These are phyloP conservation scores for Coprinopsis marcescibilis DNA, from an alignment of 768 basidiomycete genomes.

Conservation along the genomic window DNA sequence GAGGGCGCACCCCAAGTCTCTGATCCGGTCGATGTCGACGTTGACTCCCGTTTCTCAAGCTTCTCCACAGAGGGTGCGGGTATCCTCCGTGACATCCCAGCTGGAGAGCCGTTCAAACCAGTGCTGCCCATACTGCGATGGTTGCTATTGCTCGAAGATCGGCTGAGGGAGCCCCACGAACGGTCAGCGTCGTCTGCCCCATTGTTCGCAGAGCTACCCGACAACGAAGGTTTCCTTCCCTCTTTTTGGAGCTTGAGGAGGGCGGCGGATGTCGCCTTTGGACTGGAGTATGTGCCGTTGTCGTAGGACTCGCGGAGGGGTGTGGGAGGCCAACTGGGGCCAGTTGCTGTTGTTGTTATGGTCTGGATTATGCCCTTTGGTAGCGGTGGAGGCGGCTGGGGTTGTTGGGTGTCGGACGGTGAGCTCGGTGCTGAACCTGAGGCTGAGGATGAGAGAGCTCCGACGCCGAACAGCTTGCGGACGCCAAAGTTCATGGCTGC, in stretches of 20 bases:
- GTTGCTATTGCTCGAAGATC: too few relatives aligned
- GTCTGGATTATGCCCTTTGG: constrained; percentile 29
- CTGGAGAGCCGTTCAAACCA: too few relatives aligned
- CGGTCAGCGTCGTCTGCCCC: too few relatives aligned
- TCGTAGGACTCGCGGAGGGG: too few relatives aligned
- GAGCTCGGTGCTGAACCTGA: constrained; percentile 12
- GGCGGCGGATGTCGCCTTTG: constrained; percentile 34
- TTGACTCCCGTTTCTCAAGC: too few relatives aligned
- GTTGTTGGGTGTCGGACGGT: constrained; percentile 22
- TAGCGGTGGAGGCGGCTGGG: constrained; percentile 42
- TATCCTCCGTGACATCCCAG: too few relatives aligned
- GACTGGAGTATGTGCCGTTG: constrained; percentile 14
- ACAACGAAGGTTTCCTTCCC: too few relatives aligned
- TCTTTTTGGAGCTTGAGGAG: constrained; percentile 53
- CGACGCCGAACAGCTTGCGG: constrained; percentile 54
- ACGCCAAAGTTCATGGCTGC: constrained; percentile 64
- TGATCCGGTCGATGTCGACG: constrained; percentile 28
- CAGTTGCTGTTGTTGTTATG: background rate
- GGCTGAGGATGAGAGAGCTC: too few relatives aligned
- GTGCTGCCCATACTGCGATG: too few relatives aligned
- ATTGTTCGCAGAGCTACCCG: too few relatives aligned
- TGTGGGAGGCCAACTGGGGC: background rate
- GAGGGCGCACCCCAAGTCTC: too few relatives aligned
- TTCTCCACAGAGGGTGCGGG: constrained; percentile 28
- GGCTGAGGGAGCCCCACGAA: too few relatives aligned